Evolutionary conservation across 2,329 filamentous ascomycete species (phyloP), one percentile per base, ranked within the genome.

Genomic region (Exophiala bonariae): DNA sequence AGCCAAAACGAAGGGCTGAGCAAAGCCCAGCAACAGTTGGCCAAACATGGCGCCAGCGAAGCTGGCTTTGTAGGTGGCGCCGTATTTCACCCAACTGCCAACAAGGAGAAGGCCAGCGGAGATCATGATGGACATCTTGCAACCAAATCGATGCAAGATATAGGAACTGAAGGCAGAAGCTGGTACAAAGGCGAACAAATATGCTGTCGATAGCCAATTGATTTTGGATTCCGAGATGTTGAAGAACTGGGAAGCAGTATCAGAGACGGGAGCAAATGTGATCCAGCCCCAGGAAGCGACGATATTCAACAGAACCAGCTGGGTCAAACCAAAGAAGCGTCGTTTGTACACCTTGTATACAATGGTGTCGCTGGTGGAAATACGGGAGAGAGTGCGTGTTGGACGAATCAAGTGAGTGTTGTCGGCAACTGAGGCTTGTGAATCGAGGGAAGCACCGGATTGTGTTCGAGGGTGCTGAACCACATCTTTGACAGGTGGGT

Each of bases 241-340:
- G 64, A 95, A 97, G 72, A 90, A 96, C 18, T 75, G 59, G 0
- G 90, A 82, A 1, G 89, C 79, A 17, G 85, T 81, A 26, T 80
- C 80, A 2, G 89, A 89, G 23, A 96, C 84, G 32, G 92, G 86
- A 2, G 91, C 86, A 67, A 90, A 96, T 5, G 90, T 93, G 59
- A 97, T 80, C 92, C 92, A 97, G 80, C 95, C 89, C 92, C 92
- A 97, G 62, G 88, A 95, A 33, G 96, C 86, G 51, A 97, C 82
- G 46, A 96, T 85, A 65, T 97, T 99, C 69, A 97, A 75, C 61
- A 97, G 69, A 5, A 90, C 86, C 63, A 97, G 71, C 68, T 96
- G 88, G 17, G 80, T 71, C 41, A 99, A 74, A 1, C 93, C 93
- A 65, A 96, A 87, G 83, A 89, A 99, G 35, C 93, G 80, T 62